phyloP scores from a whole-genome alignment of 129 eudicot genomes.

The Ambrosia artemisiifolia region DNA sequence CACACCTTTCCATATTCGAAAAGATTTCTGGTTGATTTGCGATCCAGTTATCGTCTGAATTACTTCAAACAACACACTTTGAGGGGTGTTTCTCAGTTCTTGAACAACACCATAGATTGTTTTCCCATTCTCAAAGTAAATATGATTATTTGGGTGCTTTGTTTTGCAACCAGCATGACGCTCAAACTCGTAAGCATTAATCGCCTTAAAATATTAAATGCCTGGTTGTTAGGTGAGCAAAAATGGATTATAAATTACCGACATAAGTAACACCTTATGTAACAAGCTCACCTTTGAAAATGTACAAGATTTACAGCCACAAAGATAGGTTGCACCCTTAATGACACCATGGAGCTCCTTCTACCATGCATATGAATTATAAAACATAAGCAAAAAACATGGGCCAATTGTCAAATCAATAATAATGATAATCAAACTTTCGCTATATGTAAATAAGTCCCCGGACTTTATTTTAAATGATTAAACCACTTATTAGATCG shows the following conservation, averaged over 20 bases:
- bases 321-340: slow-evolving; percentile 58
- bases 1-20: slow-evolving; percentile 65
- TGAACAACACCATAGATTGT: slow-evolving; percentile 65
- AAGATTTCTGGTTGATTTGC: slow-evolving; percentile 58
- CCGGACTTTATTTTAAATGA: not conserved
- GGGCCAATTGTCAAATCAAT: not conserved
- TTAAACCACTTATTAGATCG: not conserved
- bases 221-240: slow-evolving; percentile 21
- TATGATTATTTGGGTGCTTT: slow-evolving; percentile 73
- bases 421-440: not conserved
- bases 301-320: slow-evolving; percentile 57
- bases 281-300: slow-evolving; percentile 45
- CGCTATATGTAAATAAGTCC: not conserved
- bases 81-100: slow-evolving; percentile 64
- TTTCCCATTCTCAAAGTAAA: slow-evolving; percentile 65
- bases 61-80: slow-evolving; percentile 54
- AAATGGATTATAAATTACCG: not conserved
- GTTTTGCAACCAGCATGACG: slow-evolving; percentile 74
- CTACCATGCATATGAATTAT: slow-evolving; percentile 36
- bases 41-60: slow-evolving; percentile 68
- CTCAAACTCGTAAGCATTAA: slow-evolving; percentile 68
- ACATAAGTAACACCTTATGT: not conserved
- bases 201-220: slow-evolving; percentile 36
- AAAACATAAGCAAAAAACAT: slow-evolving; percentile 26
- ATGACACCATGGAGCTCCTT: slow-evolving; percentile 61